phyloP scores from a whole-genome alignment of 2,329 filamentous ascomycete species.

The Aspergillus thermomutatus region DNA sequence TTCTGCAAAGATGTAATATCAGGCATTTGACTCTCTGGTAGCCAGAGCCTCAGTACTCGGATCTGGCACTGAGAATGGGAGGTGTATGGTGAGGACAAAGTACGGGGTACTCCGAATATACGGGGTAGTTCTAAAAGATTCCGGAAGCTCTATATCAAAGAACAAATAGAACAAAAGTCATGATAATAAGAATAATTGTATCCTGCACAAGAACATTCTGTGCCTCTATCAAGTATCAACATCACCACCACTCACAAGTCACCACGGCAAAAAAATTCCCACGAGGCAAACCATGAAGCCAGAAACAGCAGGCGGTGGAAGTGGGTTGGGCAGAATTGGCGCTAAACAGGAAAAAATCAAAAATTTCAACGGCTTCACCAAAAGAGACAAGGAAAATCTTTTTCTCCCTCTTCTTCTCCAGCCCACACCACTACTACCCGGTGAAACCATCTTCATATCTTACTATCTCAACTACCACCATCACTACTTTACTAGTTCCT shows the following conservation, averaged over 20 bases:
- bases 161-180: background rate
- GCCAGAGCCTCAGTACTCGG: background rate
- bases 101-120: background rate
- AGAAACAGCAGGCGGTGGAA: slow-evolving; percentile 16
- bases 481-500: slow-evolving; percentile 27
- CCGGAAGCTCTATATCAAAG: background rate
- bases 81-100: background rate
- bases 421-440: slow-evolving; percentile 8
- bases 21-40: slow-evolving; percentile 24
- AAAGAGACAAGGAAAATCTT: slow-evolving; percentile 15
- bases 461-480: slow-evolving; percentile 15
- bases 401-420: slow-evolving; percentile 19
- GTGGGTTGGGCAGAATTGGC: slow-evolving; percentile 21
- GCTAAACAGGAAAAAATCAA: slow-evolving; percentile 20
- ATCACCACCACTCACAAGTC: background rate
- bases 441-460: slow-evolving; percentile 11
- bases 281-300: slow-evolving; percentile 8
- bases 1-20: slow-evolving; percentile 29
- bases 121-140: no score
- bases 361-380: slow-evolving; percentile 22
- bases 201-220: background rate
- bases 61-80: background rate
- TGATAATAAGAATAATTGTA: background rate
- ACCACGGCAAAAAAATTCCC: slow-evolving; percentile 9
- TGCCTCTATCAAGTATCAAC: background rate